Base-by-base conservation (phyloP, 2,329 filamentous ascomycete species). In the Fusarium torulosum region DNA sequence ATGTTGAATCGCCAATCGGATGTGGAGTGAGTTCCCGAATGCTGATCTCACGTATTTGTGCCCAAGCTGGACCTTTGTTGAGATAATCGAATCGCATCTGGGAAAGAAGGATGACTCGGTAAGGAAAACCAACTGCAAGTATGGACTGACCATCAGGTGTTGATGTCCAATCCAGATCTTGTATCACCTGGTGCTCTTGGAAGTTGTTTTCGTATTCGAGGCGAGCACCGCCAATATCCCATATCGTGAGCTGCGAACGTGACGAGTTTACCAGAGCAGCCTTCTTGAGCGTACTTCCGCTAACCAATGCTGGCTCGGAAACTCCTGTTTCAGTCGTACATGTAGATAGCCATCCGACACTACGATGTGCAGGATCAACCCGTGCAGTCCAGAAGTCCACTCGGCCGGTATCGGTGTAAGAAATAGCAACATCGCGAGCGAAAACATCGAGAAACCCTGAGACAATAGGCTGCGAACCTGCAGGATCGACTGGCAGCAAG, bases 1-100 rank as follows among this genome's bases (percentile, higher is more conserved):
- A 99, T 17, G 93, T 93, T 1, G 94, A 96, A 76, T 97, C 94
- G 3, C 94, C 94, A 50, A 97, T 97, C 0, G 93, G 92, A 76
- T 97, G 93, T 27, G 94, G 92, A 14, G 94, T 97, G 37, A 94
- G 82, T 60, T 94, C 90, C 64, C 91, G 86, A 59, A 94, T 94
- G 72, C 86, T 89, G 57, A 97, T 92, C 75, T 97, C 91, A 44
- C 92, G 86, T 59, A 97, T 91, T 23, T 91, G 85, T 1, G 92
- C 91, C 94, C 94, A 97, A 0, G 94, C 93, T n/a, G 93, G 92
- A 1, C 91, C 91, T 63, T 92, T 90, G 72, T 94, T 93, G 19
- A 97, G 83, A 75, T 97, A 97, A 77, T 97, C 93, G 74, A 96
- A 97, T 14, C 94, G 91, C 80, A 97, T 89, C 75, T 97, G 94